Conservation (phyloP, 768 basidiomycete species). For the Lactarius hatsudake region DNA sequence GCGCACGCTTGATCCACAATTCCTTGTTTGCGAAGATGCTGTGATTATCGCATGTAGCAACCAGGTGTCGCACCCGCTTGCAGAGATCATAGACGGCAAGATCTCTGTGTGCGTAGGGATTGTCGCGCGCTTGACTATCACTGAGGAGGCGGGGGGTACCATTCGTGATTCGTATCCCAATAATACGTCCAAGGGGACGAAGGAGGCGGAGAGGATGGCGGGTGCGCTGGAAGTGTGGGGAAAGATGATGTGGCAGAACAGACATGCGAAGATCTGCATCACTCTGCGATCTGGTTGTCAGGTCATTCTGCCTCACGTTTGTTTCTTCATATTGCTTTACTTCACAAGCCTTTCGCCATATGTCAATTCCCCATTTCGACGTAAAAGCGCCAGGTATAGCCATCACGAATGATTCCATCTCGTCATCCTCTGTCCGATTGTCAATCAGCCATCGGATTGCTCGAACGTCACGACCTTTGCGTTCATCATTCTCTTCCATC, state of each 20-base stretch:
- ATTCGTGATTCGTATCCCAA: not conserved
- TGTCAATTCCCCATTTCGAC: not conserved
- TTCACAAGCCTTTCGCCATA: not conserved
- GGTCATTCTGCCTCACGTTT: not conserved
- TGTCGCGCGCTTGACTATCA: not conserved
- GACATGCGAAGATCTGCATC: not conserved
- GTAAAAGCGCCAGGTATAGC: not conserved
- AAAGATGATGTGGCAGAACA: not conserved
- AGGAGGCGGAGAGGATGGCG: not conserved
- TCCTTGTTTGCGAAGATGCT: not conserved
- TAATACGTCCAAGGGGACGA: not conserved
- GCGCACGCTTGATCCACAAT: not conserved
- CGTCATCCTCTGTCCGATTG: not conserved
- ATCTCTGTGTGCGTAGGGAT: not conserved
- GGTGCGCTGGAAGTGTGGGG: not conserved
- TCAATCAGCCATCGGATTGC: not conserved
- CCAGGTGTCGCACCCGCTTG: not conserved
- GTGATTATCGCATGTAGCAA: not conserved
- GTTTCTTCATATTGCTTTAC: not conserved
- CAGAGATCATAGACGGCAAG: not conserved
- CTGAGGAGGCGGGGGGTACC: not conserved
- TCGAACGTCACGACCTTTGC: not conserved
- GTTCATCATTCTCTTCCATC: not conserved
- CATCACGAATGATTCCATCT: constrained; percentile 5
- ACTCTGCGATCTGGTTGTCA: not conserved